Conservation (phyloP, 495 filamentous ascomycete species). For the Podospora comata region DNA sequence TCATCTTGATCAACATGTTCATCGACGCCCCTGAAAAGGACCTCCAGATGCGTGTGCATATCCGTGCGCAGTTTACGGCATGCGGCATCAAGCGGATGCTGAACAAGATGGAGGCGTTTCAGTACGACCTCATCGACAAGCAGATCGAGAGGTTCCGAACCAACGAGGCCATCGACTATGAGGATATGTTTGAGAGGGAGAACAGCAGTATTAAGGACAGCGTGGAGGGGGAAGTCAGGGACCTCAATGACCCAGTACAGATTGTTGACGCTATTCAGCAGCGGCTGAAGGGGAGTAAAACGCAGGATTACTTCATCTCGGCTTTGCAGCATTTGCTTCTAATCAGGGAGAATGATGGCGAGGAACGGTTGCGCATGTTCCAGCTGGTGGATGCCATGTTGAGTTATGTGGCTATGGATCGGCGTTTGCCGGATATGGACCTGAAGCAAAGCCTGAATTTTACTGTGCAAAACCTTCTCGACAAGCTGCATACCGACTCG, state of each 20-base stretch:
- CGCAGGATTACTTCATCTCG: constrained; percentile 94
- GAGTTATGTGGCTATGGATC: constrained; percentile 98
- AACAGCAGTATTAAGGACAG: constrained; percentile 85
- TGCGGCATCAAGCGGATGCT: constrained; percentile 94
- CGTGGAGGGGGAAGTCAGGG: constrained; percentile 86
- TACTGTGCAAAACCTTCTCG: constrained; percentile 90
- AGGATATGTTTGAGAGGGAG: constrained; percentile 92
- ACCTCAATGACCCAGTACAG: constrained; percentile 88
- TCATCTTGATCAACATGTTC: constrained; percentile 95
- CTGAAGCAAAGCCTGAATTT: constrained; percentile 96
- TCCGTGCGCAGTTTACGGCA: constrained; percentile 91
- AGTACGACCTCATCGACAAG: constrained; percentile 98
- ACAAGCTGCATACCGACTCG: constrained; percentile 92
- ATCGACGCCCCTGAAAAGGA: constrained; percentile 88
- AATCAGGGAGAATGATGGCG: constrained; percentile 87
- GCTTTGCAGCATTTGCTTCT: constrained; percentile 92
- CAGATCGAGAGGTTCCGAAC: constrained; percentile 91
- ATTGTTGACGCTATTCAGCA: constrained; percentile 92
- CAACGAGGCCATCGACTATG: constrained; percentile 96
- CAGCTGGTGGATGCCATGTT: constrained; percentile 97
- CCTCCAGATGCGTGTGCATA: constrained; percentile 86
- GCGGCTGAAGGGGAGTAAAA: constrained; percentile 75
- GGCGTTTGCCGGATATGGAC: constrained; percentile 92
- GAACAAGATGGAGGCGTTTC: constrained; percentile 96
- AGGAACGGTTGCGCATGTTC: constrained; percentile 93